Conservation (phyloP, 148 eudicot species). For the Dysphania ambrosioides region DNA sequence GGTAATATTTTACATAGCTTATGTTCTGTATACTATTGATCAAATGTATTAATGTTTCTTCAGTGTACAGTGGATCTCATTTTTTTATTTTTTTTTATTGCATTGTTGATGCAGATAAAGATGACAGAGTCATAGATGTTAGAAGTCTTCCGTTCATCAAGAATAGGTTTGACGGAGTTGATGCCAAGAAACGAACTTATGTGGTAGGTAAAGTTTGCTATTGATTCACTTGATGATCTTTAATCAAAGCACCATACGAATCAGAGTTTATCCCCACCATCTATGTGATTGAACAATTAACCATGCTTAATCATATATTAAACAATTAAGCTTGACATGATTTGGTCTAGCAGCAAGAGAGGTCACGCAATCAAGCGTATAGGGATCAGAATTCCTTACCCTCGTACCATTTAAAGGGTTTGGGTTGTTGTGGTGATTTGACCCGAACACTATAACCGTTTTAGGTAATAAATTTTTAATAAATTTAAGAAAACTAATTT, state of each 20-base stretch:
- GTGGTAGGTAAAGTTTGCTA: conserved; percentile 14
- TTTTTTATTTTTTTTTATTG: not conserved
- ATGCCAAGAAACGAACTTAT: conserved; percentile 25
- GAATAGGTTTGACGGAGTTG: conserved; percentile 19
- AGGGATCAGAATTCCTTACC: too few species aligned
- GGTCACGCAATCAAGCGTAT: too few species aligned
- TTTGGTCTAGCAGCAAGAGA: too few species aligned
- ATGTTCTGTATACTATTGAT: not conserved
- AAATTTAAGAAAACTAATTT: too few species aligned
- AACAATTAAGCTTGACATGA: too few species aligned
- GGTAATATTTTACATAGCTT: conserved; percentile 1
- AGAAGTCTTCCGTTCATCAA: conserved; percentile 18
- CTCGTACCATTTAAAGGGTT: too few species aligned
- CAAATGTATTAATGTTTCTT: not conserved
- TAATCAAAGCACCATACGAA: not conserved
- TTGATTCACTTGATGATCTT: not conserved
- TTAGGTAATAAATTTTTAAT: too few species aligned
- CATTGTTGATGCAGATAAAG: conserved; percentile 12
- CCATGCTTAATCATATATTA: too few species aligned
- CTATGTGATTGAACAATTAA: not conserved
- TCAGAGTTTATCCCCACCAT: not conserved
- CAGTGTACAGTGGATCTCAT: not conserved
- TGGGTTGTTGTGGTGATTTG: too few species aligned
- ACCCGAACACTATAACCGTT: too few species aligned
- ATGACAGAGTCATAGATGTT: conserved; percentile 14